These are phyloP conservation scores for Clarireedia monteithiana DNA, from an alignment of 2,329 filamentous ascomycete species.

Conservation along the genomic window DNA sequence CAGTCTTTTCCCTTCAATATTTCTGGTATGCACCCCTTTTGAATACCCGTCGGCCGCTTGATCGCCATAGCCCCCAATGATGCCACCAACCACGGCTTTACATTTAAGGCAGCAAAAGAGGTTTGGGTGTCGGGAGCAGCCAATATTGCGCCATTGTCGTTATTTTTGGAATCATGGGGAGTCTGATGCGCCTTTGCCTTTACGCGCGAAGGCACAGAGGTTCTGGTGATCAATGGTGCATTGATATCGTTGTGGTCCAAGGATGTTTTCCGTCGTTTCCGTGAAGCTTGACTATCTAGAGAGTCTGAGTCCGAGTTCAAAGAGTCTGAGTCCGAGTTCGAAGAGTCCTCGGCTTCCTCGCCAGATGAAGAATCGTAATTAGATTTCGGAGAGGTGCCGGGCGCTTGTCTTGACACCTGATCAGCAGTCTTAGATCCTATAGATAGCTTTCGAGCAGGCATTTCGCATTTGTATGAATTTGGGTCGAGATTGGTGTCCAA, in stretches of 20 bases:
- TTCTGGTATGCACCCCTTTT: constrained; percentile 85
- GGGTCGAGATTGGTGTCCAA: neutral
- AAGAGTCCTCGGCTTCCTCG: neutral
- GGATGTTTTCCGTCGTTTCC: constrained; percentile 27
- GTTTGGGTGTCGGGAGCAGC: constrained; percentile 49
- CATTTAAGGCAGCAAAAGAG: constrained; percentile 64
- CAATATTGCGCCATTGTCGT: constrained; percentile 29
- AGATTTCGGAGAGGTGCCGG: neutral
- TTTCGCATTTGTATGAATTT: neutral
- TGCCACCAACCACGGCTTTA: constrained; percentile 81
- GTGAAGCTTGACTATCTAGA: constrained; percentile 25
- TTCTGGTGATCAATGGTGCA: constrained; percentile 12
- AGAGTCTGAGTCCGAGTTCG: neutral
- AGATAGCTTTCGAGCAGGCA: neutral
- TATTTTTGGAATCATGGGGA: neutral
- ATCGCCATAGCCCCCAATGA: constrained; percentile 76
- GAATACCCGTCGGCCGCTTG: constrained; percentile 82
- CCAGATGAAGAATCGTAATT: constrained; percentile 5
- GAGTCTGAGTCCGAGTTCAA: constrained; percentile 24
- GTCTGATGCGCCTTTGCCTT: constrained; percentile 13
- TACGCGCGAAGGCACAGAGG: constrained; percentile 26
- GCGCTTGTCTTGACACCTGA: constrained; percentile 5
- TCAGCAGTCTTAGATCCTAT: neutral
- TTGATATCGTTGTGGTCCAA: constrained; percentile 15
- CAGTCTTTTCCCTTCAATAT: constrained; percentile 88